Conservation (phyloP, 2,329 filamentous ascomycete genomes). For the Trichoderma koningiopsis region DNA sequence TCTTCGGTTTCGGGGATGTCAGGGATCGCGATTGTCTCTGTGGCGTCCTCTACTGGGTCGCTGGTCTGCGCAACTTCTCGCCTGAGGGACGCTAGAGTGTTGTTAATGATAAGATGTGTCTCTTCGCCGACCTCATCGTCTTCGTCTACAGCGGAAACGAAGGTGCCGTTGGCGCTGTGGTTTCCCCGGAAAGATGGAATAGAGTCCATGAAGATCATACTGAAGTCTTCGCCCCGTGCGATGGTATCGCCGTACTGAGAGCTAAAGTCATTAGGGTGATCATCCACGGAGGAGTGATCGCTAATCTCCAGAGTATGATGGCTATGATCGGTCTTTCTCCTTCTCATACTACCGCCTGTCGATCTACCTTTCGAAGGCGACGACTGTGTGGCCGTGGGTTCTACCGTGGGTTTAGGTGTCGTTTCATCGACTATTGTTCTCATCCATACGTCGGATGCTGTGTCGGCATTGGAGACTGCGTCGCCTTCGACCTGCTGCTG, state of each 20-base stretch:
- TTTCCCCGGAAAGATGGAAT: slow-evolving; percentile 53
- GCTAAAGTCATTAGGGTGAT: slow-evolving; percentile 32
- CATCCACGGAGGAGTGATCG: slow-evolving; percentile 40
- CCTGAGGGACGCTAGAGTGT: slow-evolving; percentile 55
- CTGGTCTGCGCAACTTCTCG: slow-evolving; percentile 32
- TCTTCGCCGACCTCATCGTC: slow-evolving; percentile 55
- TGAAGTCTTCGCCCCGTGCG: slow-evolving; percentile 57
- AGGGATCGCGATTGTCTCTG: slow-evolving; percentile 23
- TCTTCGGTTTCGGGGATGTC: slow-evolving; percentile 17
- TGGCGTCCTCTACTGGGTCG: slow-evolving; percentile 14
- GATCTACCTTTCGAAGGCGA: slow-evolving; percentile 24
- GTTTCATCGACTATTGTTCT: slow-evolving; percentile 44
- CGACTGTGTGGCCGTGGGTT: slow-evolving; percentile 19
- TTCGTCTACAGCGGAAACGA: slow-evolving; percentile 37
- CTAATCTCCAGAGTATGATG: slow-evolving; percentile 37
- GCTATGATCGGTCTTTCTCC: slow-evolving; percentile 35
- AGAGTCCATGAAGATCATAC: slow-evolving; percentile 61
- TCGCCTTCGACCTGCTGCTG: not conserved
- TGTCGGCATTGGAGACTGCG: slow-evolving; percentile 27
- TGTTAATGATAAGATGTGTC: slow-evolving; percentile 59
- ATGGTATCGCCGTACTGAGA: slow-evolving; percentile 45
- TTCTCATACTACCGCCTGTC: slow-evolving; percentile 29
- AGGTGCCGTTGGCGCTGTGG: slow-evolving; percentile 37
- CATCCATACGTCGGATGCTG: slow-evolving; percentile 52
- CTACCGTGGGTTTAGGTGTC: slow-evolving; percentile 38